These are phyloP conservation scores for Penicillium palitans DNA, from an alignment of 2,329 filamentous ascomycete species.

Conservation along the genomic window DNA sequence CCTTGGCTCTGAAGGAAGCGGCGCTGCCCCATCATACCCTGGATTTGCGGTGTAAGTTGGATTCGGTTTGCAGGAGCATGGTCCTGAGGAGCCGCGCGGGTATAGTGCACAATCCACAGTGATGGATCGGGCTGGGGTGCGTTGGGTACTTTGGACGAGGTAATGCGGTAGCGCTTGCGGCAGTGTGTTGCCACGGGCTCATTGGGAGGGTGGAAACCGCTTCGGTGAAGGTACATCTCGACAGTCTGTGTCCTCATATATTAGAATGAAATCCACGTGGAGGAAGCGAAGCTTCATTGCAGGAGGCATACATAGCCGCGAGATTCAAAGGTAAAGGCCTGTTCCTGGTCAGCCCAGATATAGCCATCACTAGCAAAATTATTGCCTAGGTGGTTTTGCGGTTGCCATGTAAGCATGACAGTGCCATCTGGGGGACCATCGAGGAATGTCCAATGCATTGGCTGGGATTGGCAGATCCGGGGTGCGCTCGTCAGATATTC, in stretches of 20 bases:
- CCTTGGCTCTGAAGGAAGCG: constrained; percentile 68
- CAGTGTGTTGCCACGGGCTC: constrained; percentile 76
- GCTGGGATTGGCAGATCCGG: constrained; percentile 76
- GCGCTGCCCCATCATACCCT: constrained; percentile 49
- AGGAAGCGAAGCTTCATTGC: neutral
- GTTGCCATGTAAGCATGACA: constrained; percentile 86
- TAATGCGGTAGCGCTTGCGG: constrained; percentile 81
- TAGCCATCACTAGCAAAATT: constrained; percentile 90
- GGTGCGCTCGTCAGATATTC: constrained; percentile 82
- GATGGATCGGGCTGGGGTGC: constrained; percentile 73
- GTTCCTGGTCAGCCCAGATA: constrained; percentile 82
- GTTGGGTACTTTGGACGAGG: constrained; percentile 68
- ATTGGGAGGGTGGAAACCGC: constrained; percentile 71
- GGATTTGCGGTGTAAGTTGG: constrained; percentile 45
- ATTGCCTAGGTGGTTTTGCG: constrained; percentile 66
- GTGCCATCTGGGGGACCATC: constrained; percentile 78
- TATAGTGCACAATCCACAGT: constrained; percentile 90
- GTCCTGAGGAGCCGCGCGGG: constrained; percentile 70
- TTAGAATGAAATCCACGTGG: neutral
- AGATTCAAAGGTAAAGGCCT: constrained; percentile 72
- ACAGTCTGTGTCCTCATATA: constrained; percentile 61
- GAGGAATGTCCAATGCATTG: constrained; percentile 93
- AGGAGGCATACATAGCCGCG: constrained; percentile 60
- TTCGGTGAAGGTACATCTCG: constrained; percentile 82
- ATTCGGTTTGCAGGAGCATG: constrained; percentile 67